phyloP scores from a whole-genome alignment of 768 basidiomycete species.

The Suillus brevipes region DNA sequence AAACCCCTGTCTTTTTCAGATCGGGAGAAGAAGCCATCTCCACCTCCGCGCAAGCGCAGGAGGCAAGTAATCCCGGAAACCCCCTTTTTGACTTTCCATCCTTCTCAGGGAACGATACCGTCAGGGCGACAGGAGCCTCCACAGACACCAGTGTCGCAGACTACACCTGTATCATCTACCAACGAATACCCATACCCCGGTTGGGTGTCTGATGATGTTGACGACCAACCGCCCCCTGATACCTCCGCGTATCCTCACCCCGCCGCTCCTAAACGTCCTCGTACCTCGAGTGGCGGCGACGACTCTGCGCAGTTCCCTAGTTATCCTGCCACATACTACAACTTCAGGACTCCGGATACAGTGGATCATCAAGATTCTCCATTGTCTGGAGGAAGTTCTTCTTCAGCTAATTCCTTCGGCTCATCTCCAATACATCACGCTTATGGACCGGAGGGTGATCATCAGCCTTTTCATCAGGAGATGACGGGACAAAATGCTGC shows the following conservation, averaged over 20 bases:
- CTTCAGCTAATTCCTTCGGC: background rate
- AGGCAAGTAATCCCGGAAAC: constrained; percentile 22
- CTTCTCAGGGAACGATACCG: constrained; percentile 21
- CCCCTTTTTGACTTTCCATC: constrained; percentile 22
- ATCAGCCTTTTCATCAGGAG: background rate
- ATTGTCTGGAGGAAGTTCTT: constrained; percentile 1
- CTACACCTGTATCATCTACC: constrained; percentile 15
- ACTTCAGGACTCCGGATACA: background rate
- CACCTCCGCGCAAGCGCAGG: constrained; percentile 24
- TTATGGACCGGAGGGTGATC: background rate
- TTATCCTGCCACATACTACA: background rate
- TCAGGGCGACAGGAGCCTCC: constrained; percentile 22
- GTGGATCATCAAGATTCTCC: constrained; percentile 4
- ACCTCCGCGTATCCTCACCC: constrained; percentile 10
- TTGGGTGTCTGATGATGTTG: constrained; percentile 15
- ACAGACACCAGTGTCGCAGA: constrained; percentile 8
- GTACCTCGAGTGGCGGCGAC: background rate
- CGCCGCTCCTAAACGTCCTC: constrained; percentile 17
- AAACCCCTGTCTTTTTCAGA: constrained; percentile 23
- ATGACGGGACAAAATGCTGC: background rate
- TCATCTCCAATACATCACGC: background rate
- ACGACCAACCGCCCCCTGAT: constrained; percentile 14
- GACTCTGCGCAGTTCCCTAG: background rate
- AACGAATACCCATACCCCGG: constrained; percentile 12
- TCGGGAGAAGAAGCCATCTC: constrained; percentile 24